phyloP scores from a whole-genome alignment of 805 yeast genomes.

The Yarrowia osloensis region DNA sequence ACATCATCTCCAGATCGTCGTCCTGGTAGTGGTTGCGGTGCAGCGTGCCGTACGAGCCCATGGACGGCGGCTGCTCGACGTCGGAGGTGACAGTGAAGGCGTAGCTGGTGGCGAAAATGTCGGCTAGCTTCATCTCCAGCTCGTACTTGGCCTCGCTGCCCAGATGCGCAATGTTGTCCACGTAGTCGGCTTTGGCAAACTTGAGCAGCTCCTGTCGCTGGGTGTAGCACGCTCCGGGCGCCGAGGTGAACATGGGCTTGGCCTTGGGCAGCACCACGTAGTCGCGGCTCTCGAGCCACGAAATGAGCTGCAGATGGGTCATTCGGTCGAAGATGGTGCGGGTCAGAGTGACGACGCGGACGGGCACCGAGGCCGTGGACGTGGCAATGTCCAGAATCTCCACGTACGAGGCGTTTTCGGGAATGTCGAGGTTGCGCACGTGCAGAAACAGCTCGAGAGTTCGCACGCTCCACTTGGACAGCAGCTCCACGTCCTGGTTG shows the following conservation, averaged over 20 bases:
- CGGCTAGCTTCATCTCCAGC: slow-evolving; percentile 12
- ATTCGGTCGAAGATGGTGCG: slow-evolving; percentile 4
- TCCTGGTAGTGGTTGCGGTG: slow-evolving; percentile 8
- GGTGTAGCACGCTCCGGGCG: slow-evolving; percentile 7
- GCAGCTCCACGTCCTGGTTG: background rate
- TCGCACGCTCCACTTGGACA: background rate
- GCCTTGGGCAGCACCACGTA: slow-evolving; percentile 13
- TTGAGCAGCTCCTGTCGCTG: slow-evolving; percentile 1
- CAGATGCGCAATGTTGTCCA: background rate
- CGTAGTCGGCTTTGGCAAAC: slow-evolving; percentile 2
- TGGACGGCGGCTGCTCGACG: background rate
- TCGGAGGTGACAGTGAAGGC: background rate
- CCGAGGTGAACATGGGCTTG: slow-evolving; percentile 10
- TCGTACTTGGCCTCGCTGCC: background rate
- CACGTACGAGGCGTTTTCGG: background rate
- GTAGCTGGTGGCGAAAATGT: background rate
- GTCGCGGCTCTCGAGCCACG: slow-evolving; percentile 3
- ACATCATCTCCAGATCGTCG: slow-evolving; percentile 18
- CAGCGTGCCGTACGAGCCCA: background rate
- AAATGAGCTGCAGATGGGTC: slow-evolving; percentile 13
- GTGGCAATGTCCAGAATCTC: slow-evolving; percentile 2
- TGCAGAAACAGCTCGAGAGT: slow-evolving; percentile 5
- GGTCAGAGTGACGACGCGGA: background rate
- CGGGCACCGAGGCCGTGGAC: slow-evolving; percentile 1
- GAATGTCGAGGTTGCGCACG: slow-evolving; percentile 4